Base-by-base conservation (phyloP, 768 basidiomycete genomes). In the Cubamyces lactineus region DNA sequence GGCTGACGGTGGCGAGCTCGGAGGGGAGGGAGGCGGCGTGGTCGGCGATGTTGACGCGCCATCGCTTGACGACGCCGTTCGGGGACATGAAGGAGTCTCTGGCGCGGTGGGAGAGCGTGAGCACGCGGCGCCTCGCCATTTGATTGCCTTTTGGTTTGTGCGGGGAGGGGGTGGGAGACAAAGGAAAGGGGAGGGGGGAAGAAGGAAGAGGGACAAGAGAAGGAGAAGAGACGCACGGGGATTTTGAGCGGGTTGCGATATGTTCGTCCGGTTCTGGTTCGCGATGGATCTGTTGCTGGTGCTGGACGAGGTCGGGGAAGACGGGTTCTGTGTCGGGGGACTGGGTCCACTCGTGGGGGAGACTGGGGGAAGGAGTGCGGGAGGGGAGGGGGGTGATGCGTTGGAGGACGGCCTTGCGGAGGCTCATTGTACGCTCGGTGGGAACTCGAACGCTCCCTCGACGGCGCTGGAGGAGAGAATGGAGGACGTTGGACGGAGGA, bases 331-430 rank as follows among this genome's bases (percentile, higher is more conserved):
- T 12, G 59, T 60, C 43, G 21, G 63, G 63, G 6, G 57, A 59
- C 53, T 64, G 63, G 42, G 63, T 58, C 63, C 63, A 64, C 40
- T 64, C 63, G 58, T 51, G 51, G 21, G 53, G 58, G 28, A 64
- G 50, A 54, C 59, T 64, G 30, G 63, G 63, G 8, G 63, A 64
- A 4, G 63, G 63, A 7, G 63, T 64, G 48, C 63, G 53, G 54
- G 58, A 60, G 34, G 63, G 63, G 15, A 60, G 58, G 30, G 63
- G 63, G 12, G 63, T 64, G 41, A 64, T 64, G 53, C 63, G 63
- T 53, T 64, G 63, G 49, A 64, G 63, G 53, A 64, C 63, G 53
- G 63, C 63, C 58, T 60, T 64, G 54, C 63, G 63, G 63, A 64
- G 63, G 63, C 63, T 64, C 63, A 64, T 64, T 19, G 53, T 42